phyloP scores from a whole-genome alignment of 1,139 yeast species.

The Nakaseomyces delphensis region DNA sequence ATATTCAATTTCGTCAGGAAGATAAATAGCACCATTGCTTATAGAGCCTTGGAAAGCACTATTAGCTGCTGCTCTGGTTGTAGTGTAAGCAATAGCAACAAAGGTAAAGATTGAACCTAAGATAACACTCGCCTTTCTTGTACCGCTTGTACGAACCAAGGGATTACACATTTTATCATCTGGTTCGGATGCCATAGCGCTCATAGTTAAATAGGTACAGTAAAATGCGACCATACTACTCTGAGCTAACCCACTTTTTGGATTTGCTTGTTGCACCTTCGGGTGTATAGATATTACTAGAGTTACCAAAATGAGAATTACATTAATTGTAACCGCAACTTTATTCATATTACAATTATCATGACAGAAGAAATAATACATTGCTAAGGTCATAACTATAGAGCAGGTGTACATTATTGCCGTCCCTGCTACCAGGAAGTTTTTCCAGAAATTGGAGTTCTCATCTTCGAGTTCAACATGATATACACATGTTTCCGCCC shows the following conservation, averaged over 20 bases:
- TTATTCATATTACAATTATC: conserved; percentile 87
- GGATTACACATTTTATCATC: conserved; percentile 92
- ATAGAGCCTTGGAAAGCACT: conserved; percentile 45
- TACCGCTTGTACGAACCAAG: conserved; percentile 75
- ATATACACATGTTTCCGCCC: conserved; percentile 95
- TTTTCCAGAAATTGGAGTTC: conserved; percentile 61
- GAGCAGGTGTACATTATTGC: conserved; percentile 72
- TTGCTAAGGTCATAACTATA: conserved; percentile 59
- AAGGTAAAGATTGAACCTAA: conserved; percentile 92
- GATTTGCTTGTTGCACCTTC: conserved; percentile 80
- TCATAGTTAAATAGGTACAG: conserved; percentile 83
- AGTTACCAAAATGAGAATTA: conserved; percentile 53
- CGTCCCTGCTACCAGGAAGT: conserved; percentile 77
- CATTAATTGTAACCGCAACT: conserved; percentile 71
- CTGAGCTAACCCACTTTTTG: conserved; percentile 94
- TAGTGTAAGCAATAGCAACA: conserved; percentile 91
- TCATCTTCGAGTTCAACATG: conserved; percentile 84
- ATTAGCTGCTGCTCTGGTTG: conserved; percentile 89
- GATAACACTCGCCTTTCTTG: conserved; percentile 80
- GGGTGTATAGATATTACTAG: conserved; percentile 73
- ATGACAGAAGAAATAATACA: conserved; percentile 79
- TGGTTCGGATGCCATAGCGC: conserved; percentile 95
- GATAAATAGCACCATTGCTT: conserved; percentile 24
- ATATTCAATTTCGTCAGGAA: conserved; percentile 33
- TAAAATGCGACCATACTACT: conserved; percentile 92